A percentile compares a stretch with the other conserved stretches of the same genome.
Conservation (phyloP, 352 stramenopile genomes). For the Globisporangium polare region DNA sequence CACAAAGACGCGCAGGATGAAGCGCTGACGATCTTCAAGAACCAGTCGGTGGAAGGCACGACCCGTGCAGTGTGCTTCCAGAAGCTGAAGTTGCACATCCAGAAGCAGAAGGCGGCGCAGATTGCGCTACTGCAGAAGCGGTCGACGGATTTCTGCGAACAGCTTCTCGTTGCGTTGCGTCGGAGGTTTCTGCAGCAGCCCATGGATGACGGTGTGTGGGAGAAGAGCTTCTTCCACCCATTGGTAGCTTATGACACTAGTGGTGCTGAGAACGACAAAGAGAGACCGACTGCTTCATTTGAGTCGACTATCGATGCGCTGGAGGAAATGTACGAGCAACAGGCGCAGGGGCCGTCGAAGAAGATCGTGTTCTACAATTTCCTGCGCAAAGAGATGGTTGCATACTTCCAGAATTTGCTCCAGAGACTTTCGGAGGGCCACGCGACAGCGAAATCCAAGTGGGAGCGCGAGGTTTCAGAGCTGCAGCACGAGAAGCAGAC, state of each 20-base stretch:
- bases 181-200: slow-evolving; percentile 35
- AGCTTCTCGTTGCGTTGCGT: slow-evolving; percentile 35
- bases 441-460: slow-evolving; percentile 18
- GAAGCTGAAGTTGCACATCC: slow-evolving; percentile 71
- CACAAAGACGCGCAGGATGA: slow-evolving; percentile 76
- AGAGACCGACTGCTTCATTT: slow-evolving; percentile 11
- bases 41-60: slow-evolving; percentile 60
- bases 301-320: slow-evolving; percentile 41
- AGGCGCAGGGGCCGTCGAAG: slow-evolving; percentile 59
- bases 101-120: slow-evolving; percentile 42
- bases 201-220: slow-evolving; percentile 40
- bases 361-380: slow-evolving; percentile 72
- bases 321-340: slow-evolving; percentile 52
- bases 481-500: slow-evolving; percentile 34
- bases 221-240: slow-evolving; percentile 17
- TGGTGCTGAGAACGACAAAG: slow-evolving; percentile 15
- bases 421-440: slow-evolving; percentile 31
- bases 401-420: slow-evolving; percentile 52
- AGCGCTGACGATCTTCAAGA: slow-evolving; percentile 63
- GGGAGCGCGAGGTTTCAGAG: slow-evolving; percentile 24
- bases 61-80: slow-evolving; percentile 62
- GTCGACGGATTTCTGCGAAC: slow-evolving; percentile 50
- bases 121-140: slow-evolving; percentile 57
- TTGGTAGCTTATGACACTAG: not conserved
- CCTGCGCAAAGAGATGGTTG: slow-evolving; percentile 42